phyloP scores from a whole-genome alignment of 371 early-diverging fungal species.

The Mucor piriformis region DNA sequence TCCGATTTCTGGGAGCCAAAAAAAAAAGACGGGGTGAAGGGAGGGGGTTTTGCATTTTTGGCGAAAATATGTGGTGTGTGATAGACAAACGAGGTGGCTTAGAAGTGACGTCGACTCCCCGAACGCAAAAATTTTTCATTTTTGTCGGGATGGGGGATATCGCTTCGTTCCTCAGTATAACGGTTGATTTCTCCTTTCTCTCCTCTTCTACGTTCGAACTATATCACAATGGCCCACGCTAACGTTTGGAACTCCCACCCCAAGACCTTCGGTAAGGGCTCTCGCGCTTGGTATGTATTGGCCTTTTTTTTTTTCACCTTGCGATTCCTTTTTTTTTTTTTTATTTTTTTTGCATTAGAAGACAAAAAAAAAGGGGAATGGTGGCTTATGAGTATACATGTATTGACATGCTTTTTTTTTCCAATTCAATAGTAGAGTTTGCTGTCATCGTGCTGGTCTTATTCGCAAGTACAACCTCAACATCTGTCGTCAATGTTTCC shows the following conservation, averaged over 20 bases:
- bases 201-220: constrained; percentile 22
- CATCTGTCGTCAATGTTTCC: constrained; percentile 99
- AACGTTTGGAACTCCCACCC: constrained; percentile 97
- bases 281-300: constrained; percentile 86
- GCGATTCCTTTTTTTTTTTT: no score
- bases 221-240: constrained; percentile 83
- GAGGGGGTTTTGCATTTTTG: no score
- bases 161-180: not conserved
- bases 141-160: not conserved
- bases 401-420: not conserved
- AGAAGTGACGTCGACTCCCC: constrained; percentile 8
- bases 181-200: constrained; percentile 21
- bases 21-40: no score
- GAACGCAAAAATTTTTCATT: constrained; percentile 8
- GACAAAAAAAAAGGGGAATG: not conserved
- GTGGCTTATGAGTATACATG: not conserved
- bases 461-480: constrained; percentile 99
- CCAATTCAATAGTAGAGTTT: constrained; percentile 82
- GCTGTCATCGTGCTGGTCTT: constrained; percentile 98
- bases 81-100: not conserved
- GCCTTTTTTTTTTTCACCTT: no score
- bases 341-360: not conserved
- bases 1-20: no score
- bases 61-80: no score
- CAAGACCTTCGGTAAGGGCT: constrained; percentile 97